Conservation (phyloP, 2,329 filamentous ascomycete genomes). For the Calonectria fujianensis region DNA sequence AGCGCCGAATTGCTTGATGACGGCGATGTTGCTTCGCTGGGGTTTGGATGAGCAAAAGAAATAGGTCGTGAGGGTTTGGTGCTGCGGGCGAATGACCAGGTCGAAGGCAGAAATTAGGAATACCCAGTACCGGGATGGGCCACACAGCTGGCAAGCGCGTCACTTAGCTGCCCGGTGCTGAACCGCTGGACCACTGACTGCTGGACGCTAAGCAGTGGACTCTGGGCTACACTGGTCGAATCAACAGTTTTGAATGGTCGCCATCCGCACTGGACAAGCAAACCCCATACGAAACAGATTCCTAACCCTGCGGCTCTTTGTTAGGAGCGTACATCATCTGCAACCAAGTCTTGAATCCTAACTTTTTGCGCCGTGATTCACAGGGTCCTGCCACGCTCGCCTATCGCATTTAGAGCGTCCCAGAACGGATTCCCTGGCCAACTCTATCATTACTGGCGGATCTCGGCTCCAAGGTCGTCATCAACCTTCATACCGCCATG, state of each 20-base stretch:
- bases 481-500: background rate
- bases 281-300: constrained; percentile 23
- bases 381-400: constrained; percentile 19
- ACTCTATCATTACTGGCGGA: constrained; percentile 14
- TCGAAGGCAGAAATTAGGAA: constrained; percentile 54
- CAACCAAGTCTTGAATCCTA: constrained; percentile 33
- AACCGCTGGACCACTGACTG: constrained; percentile 12
- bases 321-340: constrained; percentile 19
- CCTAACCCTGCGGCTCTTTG: constrained; percentile 27
- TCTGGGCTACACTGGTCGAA: constrained; percentile 20
- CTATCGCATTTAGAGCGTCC: constrained; percentile 18
- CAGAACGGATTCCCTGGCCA: constrained; percentile 26
- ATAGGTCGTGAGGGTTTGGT: constrained; percentile 37
- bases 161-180: constrained; percentile 28
- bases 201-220: constrained; percentile 17
- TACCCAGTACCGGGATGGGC: constrained; percentile 41
- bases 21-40: constrained; percentile 17
- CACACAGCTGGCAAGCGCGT: constrained; percentile 38
- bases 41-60: constrained; percentile 25
- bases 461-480: constrained; percentile 16
- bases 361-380: constrained; percentile 19
- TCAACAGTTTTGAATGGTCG: background rate
- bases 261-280: background rate
- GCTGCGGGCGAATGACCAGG: constrained; percentile 52
- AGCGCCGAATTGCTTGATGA: constrained; percentile 36